These are phyloP conservation scores for Septoria petroselini DNA, from an alignment of 2,329 filamentous ascomycete species.

Conservation along the genomic window DNA sequence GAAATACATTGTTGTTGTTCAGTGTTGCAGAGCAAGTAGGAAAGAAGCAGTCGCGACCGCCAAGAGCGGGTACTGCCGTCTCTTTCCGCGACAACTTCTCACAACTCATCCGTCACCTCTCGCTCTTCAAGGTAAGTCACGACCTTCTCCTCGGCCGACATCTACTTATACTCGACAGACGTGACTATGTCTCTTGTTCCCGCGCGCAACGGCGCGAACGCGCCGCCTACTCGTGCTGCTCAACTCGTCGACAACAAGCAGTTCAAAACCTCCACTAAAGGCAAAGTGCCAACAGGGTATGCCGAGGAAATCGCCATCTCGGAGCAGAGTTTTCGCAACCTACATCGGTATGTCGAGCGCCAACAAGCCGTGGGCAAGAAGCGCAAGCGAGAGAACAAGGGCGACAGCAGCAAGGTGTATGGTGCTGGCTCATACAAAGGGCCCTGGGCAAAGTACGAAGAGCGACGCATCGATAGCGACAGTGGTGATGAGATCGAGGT, in stretches of 20 bases:
- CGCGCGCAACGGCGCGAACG: conserved; percentile 37
- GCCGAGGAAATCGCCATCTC: conserved; percentile 87
- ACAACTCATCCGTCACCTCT: neutral
- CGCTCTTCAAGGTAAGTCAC: conserved; percentile 21
- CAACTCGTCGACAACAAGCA: conserved; percentile 30
- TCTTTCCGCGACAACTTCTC: neutral
- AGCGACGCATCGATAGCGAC: conserved; percentile 68
- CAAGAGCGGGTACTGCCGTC: no score
- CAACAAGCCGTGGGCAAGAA: conserved; percentile 58
- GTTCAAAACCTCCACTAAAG: conserved; percentile 40
- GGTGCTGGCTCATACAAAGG: conserved; percentile 87
- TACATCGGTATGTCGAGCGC: conserved; percentile 74
- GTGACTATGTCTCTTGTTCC: conserved; percentile 35
- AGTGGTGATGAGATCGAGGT: conserved; percentile 70
- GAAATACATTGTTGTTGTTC: no score
- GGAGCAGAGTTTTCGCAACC: conserved; percentile 83
- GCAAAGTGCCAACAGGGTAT: conserved; percentile 65
- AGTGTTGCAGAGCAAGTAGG: no score
- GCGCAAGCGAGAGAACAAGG: conserved; percentile 78
- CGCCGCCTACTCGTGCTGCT: conserved; percentile 31
- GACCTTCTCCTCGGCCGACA: conserved; percentile 6
- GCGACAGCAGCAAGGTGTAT: conserved; percentile 77
- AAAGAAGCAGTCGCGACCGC: no score
- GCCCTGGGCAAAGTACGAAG: conserved; percentile 84
- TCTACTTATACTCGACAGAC: conserved; percentile 17